Conservation (phyloP, 345 rosid species). For the Ceriops zippeliana region DNA sequence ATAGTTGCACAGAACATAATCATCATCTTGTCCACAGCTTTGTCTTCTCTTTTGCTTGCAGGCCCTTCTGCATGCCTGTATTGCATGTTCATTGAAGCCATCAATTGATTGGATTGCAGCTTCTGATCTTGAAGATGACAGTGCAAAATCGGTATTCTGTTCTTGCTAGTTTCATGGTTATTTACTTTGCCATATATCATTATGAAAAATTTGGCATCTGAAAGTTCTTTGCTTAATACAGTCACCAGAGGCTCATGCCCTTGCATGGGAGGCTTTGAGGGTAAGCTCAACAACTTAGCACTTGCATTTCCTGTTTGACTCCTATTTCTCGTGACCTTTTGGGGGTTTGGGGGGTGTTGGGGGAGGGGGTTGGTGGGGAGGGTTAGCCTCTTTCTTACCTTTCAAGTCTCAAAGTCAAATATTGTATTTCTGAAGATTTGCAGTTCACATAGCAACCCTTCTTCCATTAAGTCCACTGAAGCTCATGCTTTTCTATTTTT, state of each 20-base stretch:
- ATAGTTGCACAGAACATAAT: slow-evolving; percentile 12
- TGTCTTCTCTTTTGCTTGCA: slow-evolving; percentile 10
- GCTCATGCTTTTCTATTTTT: not conserved
- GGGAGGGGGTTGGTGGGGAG: too few relatives aligned
- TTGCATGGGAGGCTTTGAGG: slow-evolving; percentile 35
- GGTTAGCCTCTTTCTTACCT: not conserved
- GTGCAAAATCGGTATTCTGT: slow-evolving; percentile 27
- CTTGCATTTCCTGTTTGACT: not conserved
- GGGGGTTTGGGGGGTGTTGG: too few relatives aligned
- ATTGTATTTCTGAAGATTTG: not conserved
- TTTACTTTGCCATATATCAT: not conserved
- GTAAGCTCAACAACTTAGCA: slow-evolving; percentile 6
- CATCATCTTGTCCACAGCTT: not conserved
- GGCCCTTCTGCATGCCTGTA: slow-evolving; percentile 38
- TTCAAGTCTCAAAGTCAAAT: not conserved
- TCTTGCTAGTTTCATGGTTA: slow-evolving; percentile 4
- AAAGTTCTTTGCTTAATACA: slow-evolving; percentile 6
- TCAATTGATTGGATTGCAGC: slow-evolving; percentile 39
- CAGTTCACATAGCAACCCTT: not conserved
- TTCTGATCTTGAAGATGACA: slow-evolving; percentile 37
- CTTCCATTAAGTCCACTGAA: not conserved
- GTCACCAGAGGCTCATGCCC: slow-evolving; percentile 36
- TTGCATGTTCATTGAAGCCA: slow-evolving; percentile 32
- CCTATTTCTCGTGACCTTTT: not conserved
- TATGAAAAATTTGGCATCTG: not conserved